A percentile compares a stretch with the other conserved stretches of the same genome.
phyloP scores from a whole-genome alignment of 2,329 filamentous ascomycete species.

The Malbranchea cinnamomea region DNA sequence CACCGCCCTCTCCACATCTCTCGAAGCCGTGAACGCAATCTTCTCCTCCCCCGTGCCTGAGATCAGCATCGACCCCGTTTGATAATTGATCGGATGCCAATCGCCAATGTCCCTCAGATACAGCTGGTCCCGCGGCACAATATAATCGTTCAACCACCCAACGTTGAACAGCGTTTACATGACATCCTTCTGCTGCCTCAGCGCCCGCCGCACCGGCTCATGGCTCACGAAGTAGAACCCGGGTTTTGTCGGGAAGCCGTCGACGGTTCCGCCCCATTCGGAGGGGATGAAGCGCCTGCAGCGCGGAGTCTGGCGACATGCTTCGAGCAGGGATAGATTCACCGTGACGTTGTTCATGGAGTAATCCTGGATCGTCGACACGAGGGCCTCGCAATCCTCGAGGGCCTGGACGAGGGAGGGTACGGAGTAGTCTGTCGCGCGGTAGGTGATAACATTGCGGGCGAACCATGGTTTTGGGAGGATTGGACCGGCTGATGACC shows the following conservation, averaged over 20 bases:
- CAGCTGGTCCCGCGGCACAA: conserved; percentile 2
- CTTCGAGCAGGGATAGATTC: conserved; percentile 1
- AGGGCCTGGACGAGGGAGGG: neutral
- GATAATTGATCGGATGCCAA: conserved; percentile 2
- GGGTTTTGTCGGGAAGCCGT: conserved; percentile 1
- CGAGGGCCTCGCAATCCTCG: conserved; percentile 2
- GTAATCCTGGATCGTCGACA: conserved; percentile 4
- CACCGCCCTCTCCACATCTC: conserved; percentile 2
- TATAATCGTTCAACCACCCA: conserved; percentile 5
- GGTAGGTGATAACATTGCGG: neutral
- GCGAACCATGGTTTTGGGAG: conserved; percentile 2
- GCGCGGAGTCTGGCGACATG: conserved; percentile 2
- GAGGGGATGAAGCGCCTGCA: conserved; percentile 5
- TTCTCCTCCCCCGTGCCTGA: conserved; percentile 4
- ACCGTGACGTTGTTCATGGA: neutral
- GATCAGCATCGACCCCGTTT: neutral
- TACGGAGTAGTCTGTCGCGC: conserved; percentile 2
- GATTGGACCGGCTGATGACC: conserved; percentile 3
- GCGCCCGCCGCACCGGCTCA: conserved; percentile 1
- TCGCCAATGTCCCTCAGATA: conserved; percentile 4
- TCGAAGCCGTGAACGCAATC: conserved; percentile 1
- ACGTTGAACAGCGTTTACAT: conserved; percentile 3
- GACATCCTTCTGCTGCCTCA: conserved; percentile 3
- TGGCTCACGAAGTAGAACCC: conserved; percentile 2
- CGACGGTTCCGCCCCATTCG: conserved; percentile 2